Evolutionary conservation across 331 rosid species (phyloP).

Genomic region (Spiraea crenata): DNA sequence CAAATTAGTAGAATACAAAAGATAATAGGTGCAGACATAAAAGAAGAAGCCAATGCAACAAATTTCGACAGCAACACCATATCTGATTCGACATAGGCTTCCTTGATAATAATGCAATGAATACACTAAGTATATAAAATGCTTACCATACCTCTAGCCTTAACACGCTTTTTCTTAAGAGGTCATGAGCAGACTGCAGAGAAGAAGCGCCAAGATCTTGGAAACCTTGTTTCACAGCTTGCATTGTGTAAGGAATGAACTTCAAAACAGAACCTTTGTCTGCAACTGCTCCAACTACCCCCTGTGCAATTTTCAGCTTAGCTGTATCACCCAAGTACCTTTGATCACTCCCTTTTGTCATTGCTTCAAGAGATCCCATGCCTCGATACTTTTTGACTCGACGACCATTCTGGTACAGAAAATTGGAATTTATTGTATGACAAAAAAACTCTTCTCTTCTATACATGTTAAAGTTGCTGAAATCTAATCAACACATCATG

Average conservation of each 20-base stretch:
- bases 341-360: slow-evolving; percentile 91
- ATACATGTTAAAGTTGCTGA: background rate
- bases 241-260: slow-evolving; percentile 87
- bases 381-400: slow-evolving; percentile 81
- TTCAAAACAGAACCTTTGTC: slow-evolving; percentile 90
- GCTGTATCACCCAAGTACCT: slow-evolving; percentile 85
- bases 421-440: slow-evolving; percentile 19
- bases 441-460: background rate
- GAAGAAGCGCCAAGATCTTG: slow-evolving; percentile 93
- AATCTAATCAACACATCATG: background rate
- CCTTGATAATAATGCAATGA: background rate
- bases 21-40: background rate
- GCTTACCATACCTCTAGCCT: slow-evolving; percentile 78
- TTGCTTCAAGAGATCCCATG: slow-evolving; percentile 98
- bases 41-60: background rate
- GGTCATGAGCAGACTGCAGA: slow-evolving; percentile 80
- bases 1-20: background rate
- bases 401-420: slow-evolving; percentile 55
- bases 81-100: background rate
- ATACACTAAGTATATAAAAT: background rate
- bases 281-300: slow-evolving; percentile 92
- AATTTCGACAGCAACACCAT: background rate
- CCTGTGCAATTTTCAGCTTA: slow-evolving; percentile 90
- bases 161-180: slow-evolving; percentile 58
- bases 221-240: slow-evolving; percentile 96